phyloP scores from a whole-genome alignment of 2,329 filamentous ascomycete species.

The Xylaria sp. region DNA sequence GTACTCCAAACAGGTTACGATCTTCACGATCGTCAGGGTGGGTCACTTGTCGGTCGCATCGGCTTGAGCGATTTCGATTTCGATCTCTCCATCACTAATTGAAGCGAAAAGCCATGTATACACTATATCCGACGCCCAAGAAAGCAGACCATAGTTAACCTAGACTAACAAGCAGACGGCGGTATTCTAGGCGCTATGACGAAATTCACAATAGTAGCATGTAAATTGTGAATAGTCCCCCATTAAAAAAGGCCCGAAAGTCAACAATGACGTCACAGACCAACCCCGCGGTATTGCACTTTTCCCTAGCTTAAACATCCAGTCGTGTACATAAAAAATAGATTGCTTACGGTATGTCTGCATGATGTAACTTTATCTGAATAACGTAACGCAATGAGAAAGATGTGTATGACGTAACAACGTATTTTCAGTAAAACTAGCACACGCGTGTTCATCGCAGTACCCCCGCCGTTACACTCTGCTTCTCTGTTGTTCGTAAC shows the following conservation, averaged over 20 bases:
- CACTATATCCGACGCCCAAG: background rate
- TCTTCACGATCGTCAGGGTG: background rate
- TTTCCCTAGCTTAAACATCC: background rate
- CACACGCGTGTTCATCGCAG: too few species aligned
- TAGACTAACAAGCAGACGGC: too few species aligned
- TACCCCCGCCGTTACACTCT: too few species aligned
- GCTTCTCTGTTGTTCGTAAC: too few species aligned
- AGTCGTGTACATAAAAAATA: background rate
- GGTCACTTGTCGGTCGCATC: background rate
- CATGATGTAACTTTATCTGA: background rate
- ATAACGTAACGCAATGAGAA: background rate
- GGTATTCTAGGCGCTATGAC: background rate
- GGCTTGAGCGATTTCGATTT: background rate
- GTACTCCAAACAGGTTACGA: background rate
- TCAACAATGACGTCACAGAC: background rate
- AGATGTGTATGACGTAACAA: background rate
- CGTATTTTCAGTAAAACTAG: too few species aligned
- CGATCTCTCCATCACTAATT: background rate
- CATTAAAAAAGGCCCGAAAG: background rate
- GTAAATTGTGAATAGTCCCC: background rate
- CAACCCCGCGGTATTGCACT: background rate
- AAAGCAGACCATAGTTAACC: background rate
- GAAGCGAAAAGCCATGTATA: background rate
- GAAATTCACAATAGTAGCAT: background rate
- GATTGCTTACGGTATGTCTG: too few species aligned